Conservation (phyloP, 345 rosid genomes). For the Theobroma cacao region DNA sequence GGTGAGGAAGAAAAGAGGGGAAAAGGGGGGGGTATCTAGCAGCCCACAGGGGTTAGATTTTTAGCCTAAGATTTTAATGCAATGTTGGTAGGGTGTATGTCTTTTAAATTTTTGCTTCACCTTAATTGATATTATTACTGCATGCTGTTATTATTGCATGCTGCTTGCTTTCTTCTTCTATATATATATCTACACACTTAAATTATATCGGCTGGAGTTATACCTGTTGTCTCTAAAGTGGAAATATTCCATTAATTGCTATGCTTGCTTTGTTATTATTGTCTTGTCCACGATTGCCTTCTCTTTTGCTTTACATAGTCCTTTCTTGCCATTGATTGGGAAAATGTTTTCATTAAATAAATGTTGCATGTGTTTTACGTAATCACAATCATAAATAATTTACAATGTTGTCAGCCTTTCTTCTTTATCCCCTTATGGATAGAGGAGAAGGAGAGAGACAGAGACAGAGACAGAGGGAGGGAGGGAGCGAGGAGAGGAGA, state of each 20-base stretch:
- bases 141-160: neutral
- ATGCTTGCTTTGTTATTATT: slow-evolving; percentile 1
- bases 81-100: neutral
- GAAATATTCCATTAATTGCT: neutral
- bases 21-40: neutral
- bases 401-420: neutral
- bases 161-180: neutral
- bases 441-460: no score
- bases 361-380: neutral
- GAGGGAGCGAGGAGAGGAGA: neutral
- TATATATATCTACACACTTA: neutral
- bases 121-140: neutral
- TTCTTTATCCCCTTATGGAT: no score
- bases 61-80: slow-evolving; percentile 5
- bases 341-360: neutral
- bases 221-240: slow-evolving; percentile 4
- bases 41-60: neutral
- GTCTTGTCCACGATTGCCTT: neutral
- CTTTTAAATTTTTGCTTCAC: neutral
- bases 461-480: no score
- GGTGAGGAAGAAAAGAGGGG: neutral
- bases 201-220: slow-evolving; percentile 7
- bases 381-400: neutral
- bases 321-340: neutral
- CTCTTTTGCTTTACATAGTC: neutral